Evolutionary conservation across 176 grass and related monocot species (phyloP), one percentile per base, ranked within the genome.

Genomic region (Areca catechu): DNA sequence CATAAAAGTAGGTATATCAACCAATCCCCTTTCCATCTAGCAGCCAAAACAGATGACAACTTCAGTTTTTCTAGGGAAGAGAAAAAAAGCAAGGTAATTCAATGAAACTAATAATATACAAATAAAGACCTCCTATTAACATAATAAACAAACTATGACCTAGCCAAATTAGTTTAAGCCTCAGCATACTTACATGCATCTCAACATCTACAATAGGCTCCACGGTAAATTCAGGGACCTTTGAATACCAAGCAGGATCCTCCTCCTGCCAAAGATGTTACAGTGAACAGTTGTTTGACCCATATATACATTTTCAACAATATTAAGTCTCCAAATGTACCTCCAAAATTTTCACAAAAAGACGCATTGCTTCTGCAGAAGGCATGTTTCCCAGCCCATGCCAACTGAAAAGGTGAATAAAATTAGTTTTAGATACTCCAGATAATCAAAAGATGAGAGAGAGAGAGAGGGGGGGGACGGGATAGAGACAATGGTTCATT

Each of bases 341-440:
- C 94, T 93, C 94, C 63, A 99, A 76, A 54, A 99, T 89, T 82
- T 99, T 99, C 66, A 99, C 94, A 58, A 99, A 98, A 61, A 99
- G 76, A 19, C 84, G 88, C 93, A 99, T 99, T 22, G 94, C 94
- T 81, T 99, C 94, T 0, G 84, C 63, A 24, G 88, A 78, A 19
- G 84, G 75, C 78, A 99, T 88, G 59, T 76, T 88, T 68, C 87
- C 94, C 62, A 99, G 88, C 25, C 89, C 84, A 80, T 99, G 78
- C 88, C 94, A 99, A 75, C 94, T 99, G 62, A 63, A 74, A 73
- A 56, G 10, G 54, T 43, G 37, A 54, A 53, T 55, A 22, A 24
- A 17, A 30, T 54, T 5, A 62, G 22, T 43, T 43, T 43, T 43
- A 43, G 14, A 43, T 12, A 43, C 7, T 43, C 34, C 10, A 43